These are phyloP conservation scores for Phytophthora hibernalis DNA, from an alignment of 352 stramenopile species.

Conservation along the genomic window DNA sequence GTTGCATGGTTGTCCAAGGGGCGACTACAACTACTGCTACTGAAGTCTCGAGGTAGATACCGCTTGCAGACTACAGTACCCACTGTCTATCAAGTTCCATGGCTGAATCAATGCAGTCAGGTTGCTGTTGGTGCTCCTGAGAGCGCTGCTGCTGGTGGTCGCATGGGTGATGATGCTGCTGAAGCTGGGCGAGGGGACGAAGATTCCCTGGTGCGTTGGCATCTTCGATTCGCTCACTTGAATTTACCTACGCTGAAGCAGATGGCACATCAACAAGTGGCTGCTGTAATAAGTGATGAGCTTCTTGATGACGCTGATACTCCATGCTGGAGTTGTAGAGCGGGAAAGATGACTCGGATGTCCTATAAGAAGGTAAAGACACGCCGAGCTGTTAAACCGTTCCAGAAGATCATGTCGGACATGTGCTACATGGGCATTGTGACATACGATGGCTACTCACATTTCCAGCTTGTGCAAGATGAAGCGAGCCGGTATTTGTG, in stretches of 20 bases:
- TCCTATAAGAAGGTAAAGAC: too few species aligned
- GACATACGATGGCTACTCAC: too few species aligned
- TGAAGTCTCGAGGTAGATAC: slow-evolving; percentile 1
- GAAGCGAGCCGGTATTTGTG: slow-evolving; percentile 11
- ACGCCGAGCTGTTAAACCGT: slow-evolving; percentile 1
- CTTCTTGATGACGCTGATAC: neutral
- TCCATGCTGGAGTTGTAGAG: neutral
- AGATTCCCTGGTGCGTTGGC: slow-evolving; percentile 10
- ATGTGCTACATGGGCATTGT: too few species aligned
- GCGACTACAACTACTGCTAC: neutral
- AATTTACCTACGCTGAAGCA: slow-evolving; percentile 6
- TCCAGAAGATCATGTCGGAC: too few species aligned
- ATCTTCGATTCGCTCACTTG: too few species aligned
- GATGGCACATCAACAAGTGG: slow-evolving; percentile 3
- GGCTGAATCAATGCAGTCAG: neutral
- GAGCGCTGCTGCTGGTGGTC: neutral
- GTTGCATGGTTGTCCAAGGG: too few species aligned
- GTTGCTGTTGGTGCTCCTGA: neutral
- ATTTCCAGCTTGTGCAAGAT: too few species aligned
- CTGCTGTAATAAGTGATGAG: neutral
- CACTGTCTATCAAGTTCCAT: neutral
- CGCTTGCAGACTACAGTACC: neutral
- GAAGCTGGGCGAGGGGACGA: neutral
- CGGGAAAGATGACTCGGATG: slow-evolving; percentile 17
- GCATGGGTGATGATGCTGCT: neutral